Conservation (phyloP, 1,284 basidiomycete species). For the Ustilago crameri region DNA sequence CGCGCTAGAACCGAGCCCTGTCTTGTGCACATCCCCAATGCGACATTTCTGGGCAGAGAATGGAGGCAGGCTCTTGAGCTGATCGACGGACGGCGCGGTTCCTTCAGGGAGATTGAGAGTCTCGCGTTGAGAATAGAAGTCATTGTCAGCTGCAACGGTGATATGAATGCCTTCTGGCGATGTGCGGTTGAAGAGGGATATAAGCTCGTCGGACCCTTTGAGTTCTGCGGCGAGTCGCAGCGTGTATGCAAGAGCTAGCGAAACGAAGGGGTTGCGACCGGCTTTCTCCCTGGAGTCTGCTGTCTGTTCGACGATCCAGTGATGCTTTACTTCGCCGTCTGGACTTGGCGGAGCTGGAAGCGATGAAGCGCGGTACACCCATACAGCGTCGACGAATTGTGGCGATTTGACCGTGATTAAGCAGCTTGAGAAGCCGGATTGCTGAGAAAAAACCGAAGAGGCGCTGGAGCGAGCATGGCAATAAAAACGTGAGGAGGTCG, state of each 20-base stretch:
- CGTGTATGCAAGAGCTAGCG: constrained; percentile 83
- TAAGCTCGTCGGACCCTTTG: constrained; percentile 51
- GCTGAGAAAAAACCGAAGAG: neutral
- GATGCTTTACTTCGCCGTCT: neutral
- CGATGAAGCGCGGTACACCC: constrained; percentile 76
- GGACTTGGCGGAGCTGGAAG: neutral
- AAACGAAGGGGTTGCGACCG: constrained; percentile 88
- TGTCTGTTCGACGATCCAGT: constrained; percentile 49
- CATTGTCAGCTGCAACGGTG: constrained; percentile 89
- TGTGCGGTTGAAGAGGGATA: constrained; percentile 46
- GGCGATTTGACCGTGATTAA: constrained; percentile 82
- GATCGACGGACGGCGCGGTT: constrained; percentile 44
- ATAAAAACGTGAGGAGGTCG: constrained; percentile 94
- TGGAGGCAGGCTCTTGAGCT: constrained; percentile 74
- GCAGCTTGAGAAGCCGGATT: neutral
- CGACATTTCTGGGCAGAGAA: constrained; percentile 73
- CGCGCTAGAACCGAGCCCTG: constrained; percentile 94
- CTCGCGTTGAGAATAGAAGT: constrained; percentile 93
- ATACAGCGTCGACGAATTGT: constrained; percentile 84
- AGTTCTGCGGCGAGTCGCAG: constrained; percentile 73
- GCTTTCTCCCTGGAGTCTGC: constrained; percentile 31
- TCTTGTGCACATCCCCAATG: constrained; percentile 89
- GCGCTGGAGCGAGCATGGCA: constrained; percentile 70
- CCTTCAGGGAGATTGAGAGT: constrained; percentile 69
- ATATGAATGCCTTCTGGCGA: constrained; percentile 74